phyloP scores from a whole-genome alignment of 139 green algal genomes.

The Chlorella sp. region DNA sequence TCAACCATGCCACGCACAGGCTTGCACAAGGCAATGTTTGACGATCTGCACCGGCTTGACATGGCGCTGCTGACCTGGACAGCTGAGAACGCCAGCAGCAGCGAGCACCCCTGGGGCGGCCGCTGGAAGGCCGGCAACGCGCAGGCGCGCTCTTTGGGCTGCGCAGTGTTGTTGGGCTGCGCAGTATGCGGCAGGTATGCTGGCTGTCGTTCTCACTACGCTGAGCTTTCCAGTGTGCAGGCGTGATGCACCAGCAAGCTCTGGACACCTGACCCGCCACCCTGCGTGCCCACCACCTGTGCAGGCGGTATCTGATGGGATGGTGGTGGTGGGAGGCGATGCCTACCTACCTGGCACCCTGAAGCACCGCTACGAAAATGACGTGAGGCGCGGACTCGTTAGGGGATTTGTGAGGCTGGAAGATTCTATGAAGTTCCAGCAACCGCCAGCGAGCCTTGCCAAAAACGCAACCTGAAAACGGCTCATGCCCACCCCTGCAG shows the following conservation, averaged over 20 bases:
- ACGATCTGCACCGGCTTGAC: background rate
- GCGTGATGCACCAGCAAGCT: no score
- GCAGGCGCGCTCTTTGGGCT: background rate
- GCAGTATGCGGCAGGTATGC: no score
- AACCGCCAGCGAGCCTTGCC: no score
- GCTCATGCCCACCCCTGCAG: no score
- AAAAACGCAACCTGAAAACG: no score
- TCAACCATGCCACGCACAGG: background rate
- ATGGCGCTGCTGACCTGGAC: background rate
- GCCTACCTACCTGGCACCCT: background rate
- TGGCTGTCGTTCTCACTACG: no score
- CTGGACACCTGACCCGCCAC: no score
- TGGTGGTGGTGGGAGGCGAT: background rate
- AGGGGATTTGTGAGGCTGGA: no score
- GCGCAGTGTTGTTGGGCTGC: no score
- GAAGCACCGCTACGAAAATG: constrained; percentile 1
- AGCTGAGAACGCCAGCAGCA: background rate
- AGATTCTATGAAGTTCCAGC: no score
- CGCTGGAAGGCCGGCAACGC: constrained; percentile 14
- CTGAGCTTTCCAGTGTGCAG: no score
- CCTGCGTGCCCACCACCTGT: background rate
- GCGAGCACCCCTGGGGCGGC: background rate
- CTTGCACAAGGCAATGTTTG: background rate
- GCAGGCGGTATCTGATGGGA: background rate
- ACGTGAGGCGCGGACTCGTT: no score